phyloP scores from a whole-genome alignment of 768 basidiomycete genomes.

The Suillus ampliporus region DNA sequence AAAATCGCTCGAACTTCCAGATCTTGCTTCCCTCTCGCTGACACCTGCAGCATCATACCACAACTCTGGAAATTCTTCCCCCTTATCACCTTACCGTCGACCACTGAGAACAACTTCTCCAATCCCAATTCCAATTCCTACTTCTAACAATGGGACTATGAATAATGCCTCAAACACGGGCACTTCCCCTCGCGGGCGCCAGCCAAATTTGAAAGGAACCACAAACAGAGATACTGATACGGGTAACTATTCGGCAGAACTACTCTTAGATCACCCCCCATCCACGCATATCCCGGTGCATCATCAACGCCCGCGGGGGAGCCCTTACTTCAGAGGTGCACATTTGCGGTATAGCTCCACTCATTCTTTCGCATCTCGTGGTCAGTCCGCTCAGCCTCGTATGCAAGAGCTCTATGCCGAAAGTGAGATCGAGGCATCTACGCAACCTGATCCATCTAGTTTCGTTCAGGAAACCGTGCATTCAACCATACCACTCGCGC shows the following conservation, averaged over 20 bases:
- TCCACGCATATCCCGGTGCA: constrained; percentile 49
- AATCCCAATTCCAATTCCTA: constrained; percentile 53
- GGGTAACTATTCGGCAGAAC: constrained; percentile 43
- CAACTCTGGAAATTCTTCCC: constrained; percentile 45
- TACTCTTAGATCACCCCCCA: constrained; percentile 48
- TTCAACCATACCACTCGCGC: constrained; percentile 65
- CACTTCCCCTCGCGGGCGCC: constrained; percentile 41
- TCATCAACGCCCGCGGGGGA: constrained; percentile 38
- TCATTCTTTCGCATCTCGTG: constrained; percentile 44
- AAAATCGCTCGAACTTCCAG: constrained; percentile 76
- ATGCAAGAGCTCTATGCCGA: constrained; percentile 53
- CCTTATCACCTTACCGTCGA: constrained; percentile 47
- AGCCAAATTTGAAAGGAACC: constrained; percentile 36
- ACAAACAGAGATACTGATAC: constrained; percentile 30
- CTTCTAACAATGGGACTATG: constrained; percentile 43
- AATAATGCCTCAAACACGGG: constrained; percentile 42
- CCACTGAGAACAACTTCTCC: constrained; percentile 50
- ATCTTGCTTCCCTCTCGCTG: constrained; percentile 61
- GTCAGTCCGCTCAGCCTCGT: constrained; percentile 42
- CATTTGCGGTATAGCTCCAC: constrained; percentile 49
- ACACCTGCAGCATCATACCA: constrained; percentile 46
- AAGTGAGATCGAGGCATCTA: constrained; percentile 38
- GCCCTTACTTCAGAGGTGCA: constrained; percentile 41
- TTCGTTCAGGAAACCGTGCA: constrained; percentile 65
- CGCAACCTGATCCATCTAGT: constrained; percentile 35